These are phyloP conservation scores for Cubamyces lactineus DNA, from an alignment of 768 basidiomycete genomes.

Conservation along the genomic window DNA sequence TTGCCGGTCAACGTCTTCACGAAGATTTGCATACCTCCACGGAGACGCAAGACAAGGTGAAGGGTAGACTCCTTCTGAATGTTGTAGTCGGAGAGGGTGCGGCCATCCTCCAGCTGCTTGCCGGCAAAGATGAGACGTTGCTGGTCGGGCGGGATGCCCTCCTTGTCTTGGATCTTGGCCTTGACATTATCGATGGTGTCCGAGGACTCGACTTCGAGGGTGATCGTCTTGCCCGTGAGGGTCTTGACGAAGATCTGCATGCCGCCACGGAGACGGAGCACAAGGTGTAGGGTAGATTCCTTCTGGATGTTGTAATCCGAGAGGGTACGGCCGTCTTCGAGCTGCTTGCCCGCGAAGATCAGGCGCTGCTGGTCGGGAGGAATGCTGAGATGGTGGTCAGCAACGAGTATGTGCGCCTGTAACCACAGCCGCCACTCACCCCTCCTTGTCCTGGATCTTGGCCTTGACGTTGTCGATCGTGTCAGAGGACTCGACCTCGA, in stretches of 20 bases:
- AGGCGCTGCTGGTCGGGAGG: slow-evolving; percentile 80
- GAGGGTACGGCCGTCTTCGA: slow-evolving; percentile 80
- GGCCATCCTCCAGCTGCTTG: slow-evolving; percentile 94
- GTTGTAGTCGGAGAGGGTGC: slow-evolving; percentile 87
- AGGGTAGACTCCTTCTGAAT: slow-evolving; percentile 97
- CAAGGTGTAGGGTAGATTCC: slow-evolving; percentile 97
- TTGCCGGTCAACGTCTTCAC: slow-evolving; percentile 86
- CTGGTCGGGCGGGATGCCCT: slow-evolving; percentile 87
- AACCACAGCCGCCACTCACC: slow-evolving; percentile 43
- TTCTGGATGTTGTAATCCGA: slow-evolving; percentile 98
- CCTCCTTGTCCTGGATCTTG: slow-evolving; percentile 91
- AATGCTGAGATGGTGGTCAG: slow-evolving; percentile 45
- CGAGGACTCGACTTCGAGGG: slow-evolving; percentile 82
- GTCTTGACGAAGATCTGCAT: slow-evolving; percentile 94
- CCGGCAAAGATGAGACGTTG: slow-evolving; percentile 97
- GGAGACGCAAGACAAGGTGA: slow-evolving; percentile 88
- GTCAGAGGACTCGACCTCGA: slow-evolving; percentile 73
- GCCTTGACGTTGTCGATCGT: slow-evolving; percentile 75
- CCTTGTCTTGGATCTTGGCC: slow-evolving; percentile 86
- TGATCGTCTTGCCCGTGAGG: slow-evolving; percentile 88
- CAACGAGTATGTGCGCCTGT: neutral
- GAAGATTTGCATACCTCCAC: slow-evolving; percentile 88
- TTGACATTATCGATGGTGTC: slow-evolving; percentile 80
- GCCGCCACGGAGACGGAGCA: slow-evolving; percentile 65
- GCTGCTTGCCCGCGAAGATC: slow-evolving; percentile 83